Conservation (phyloP, 2,329 filamentous ascomycete genomes). For the Cyclaneusma minus region DNA sequence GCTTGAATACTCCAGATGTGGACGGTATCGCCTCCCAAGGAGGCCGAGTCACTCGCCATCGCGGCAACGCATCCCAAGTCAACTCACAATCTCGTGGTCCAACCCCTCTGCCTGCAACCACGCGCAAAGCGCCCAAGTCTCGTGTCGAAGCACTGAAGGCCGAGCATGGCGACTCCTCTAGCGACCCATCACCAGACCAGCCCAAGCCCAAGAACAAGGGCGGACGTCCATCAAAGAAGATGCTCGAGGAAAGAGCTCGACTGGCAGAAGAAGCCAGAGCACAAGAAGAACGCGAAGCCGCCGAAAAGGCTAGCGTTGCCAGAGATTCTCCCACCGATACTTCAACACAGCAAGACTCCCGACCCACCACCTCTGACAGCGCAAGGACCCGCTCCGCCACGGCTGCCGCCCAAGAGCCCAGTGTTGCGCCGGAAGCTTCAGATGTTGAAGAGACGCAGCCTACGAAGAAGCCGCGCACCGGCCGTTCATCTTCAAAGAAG, state of each 20-base stretch:
- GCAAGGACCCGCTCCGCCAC: background rate
- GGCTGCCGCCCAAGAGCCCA: background rate
- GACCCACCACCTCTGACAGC: background rate
- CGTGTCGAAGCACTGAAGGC: background rate
- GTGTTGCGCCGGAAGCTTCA: background rate
- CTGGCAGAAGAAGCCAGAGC: no score
- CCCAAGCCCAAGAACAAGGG: conserved; percentile 1
- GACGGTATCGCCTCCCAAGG: conserved; percentile 4
- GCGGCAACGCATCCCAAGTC: conserved; percentile 1
- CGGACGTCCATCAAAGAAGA: conserved; percentile 1
- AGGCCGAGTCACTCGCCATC: conserved; percentile 6
- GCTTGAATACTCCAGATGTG: background rate
- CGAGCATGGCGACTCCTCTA: conserved; percentile 1
- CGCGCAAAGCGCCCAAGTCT: conserved; percentile 12
- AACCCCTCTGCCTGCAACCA: conserved; percentile 18
- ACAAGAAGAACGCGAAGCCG: no score
- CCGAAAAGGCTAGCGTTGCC: no score
- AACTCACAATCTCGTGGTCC: conserved; percentile 5
- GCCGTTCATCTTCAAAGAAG: background rate
- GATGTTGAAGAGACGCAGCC: background rate
- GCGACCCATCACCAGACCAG: background rate
- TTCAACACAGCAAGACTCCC: background rate
- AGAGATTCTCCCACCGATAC: background rate
- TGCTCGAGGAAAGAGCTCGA: conserved; percentile 1
- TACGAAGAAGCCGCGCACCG: background rate